These are phyloP conservation scores for Fusarium sacchari DNA, from an alignment of 2,329 filamentous ascomycete species.

Conservation along the genomic window DNA sequence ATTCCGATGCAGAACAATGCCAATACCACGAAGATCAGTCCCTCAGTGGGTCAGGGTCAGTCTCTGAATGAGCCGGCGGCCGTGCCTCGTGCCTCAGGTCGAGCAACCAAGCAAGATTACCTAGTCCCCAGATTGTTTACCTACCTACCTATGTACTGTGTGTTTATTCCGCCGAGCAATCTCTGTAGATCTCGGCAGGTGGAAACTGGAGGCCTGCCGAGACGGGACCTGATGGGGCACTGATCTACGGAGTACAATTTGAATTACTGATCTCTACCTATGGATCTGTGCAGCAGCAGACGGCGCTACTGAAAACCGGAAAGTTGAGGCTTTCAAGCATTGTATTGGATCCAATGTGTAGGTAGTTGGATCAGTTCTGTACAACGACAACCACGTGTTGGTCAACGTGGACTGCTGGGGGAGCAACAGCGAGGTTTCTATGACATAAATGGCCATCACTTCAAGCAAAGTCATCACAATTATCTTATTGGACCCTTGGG, in stretches of 20 bases:
- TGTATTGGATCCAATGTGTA: not conserved
- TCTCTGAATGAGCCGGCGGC: not conserved
- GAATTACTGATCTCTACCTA: conserved; percentile 15
- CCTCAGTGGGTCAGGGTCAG: conserved; percentile 5
- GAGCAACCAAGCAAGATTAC: not conserved
- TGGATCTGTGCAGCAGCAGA: conserved; percentile 22
- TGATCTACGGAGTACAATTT: conserved; percentile 29
- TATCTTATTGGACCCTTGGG: conserved; percentile 14
- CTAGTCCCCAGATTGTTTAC: conserved; percentile 21
- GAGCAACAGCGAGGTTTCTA: not conserved
- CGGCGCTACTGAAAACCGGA: not conserved
- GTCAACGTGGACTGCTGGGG: not conserved
- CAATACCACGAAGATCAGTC: not conserved
- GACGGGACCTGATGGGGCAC: conserved; percentile 17
- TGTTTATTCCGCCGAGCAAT: conserved; percentile 18
- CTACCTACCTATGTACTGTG: no score
- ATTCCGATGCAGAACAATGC: not conserved
- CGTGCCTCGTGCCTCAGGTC: not conserved
- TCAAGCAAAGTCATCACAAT: not conserved
- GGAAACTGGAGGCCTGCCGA: conserved; percentile 18
- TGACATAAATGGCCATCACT: not conserved
- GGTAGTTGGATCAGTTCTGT: conserved; percentile 9
- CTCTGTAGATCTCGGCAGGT: conserved; percentile 34
- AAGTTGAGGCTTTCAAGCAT: not conserved
- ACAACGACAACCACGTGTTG: conserved; percentile 15